Percentiles rank a stretch among this genome's conserved stretches.
Conservation (phyloP, 805 yeast genomes). For the Helenozyma baotianmanensis region DNA sequence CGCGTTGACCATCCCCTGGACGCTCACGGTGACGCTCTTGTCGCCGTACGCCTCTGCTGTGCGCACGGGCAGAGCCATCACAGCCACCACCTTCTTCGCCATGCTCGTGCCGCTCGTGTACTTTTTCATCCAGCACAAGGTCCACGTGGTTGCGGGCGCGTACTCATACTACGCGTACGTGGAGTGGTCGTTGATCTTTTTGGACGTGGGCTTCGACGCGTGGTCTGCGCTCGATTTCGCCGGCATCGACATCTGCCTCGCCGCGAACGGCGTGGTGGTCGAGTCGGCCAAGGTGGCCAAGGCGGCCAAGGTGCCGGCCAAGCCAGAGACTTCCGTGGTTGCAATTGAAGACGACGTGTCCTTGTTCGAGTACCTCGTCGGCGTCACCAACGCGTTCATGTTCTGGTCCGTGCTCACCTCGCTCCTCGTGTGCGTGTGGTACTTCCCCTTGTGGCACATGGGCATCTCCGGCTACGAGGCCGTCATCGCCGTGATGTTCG, state of each 20-base stretch:
- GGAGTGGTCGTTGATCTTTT: constrained; percentile 85
- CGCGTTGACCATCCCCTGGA: constrained; percentile 90
- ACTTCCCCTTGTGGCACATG: constrained; percentile 97
- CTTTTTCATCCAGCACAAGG: constrained; percentile 90
- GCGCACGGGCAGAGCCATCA: constrained; percentile 48
- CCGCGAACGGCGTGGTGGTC: constrained; percentile 4
- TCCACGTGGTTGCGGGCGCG: constrained; percentile 85
- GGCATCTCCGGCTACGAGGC: constrained; percentile 95
- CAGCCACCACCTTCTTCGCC: constrained; percentile 63
- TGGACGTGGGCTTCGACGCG: constrained; percentile 83
- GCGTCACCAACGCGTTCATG: constrained; percentile 61
- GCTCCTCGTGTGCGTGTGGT: constrained; percentile 85
- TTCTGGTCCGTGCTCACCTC: constrained; percentile 86
- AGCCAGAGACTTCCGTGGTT: constrained; percentile 1
- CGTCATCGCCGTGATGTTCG: constrained; percentile 45
- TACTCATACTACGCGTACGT: constrained; percentile 91
- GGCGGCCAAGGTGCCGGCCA: constrained; percentile 1
- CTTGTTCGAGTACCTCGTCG: constrained; percentile 35
- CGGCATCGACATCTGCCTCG: constrained; percentile 44
- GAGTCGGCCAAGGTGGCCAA: not conserved
- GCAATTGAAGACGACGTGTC: constrained; percentile 28
- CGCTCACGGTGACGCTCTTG: constrained; percentile 51
- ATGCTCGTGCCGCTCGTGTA: constrained; percentile 77
- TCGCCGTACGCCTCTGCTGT: constrained; percentile 42
- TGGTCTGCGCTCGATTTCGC: constrained; percentile 70